Evolutionary conservation across 306 rosid species (phyloP).

Genomic region (Dryas drummondii): DNA sequence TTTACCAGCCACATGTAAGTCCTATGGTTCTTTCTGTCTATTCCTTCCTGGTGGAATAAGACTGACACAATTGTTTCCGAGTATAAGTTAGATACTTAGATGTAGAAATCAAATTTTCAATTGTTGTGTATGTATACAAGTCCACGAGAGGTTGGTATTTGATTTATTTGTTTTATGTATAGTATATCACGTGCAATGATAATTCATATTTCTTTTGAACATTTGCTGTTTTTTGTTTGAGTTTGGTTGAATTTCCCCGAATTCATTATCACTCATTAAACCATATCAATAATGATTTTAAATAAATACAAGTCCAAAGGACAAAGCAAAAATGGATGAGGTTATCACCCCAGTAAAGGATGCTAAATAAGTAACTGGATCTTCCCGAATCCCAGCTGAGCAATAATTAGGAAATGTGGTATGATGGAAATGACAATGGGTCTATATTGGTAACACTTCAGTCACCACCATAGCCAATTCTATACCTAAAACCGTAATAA

Average conservation of each 20-base stretch:
- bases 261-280: no score
- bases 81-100: not conserved
- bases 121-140: conserved; percentile 10
- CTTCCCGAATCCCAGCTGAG: not conserved
- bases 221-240: not conserved
- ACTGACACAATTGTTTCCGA: not conserved
- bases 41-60: not conserved
- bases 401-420: not conserved
- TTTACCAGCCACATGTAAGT: not conserved
- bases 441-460: no score
- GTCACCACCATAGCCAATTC: not conserved
- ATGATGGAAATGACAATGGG: not conserved
- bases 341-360: no score
- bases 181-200: not conserved
- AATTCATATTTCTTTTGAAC: not conserved
- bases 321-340: no score
- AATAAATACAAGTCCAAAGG: no score
- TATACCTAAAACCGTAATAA: not conserved
- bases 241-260: not conserved
- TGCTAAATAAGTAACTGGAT: no score
- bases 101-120: conserved; percentile 11
- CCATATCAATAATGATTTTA: no score
- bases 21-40: not conserved
- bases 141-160: not conserved
- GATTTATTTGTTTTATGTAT: not conserved